A percentile compares a stretch with the other conserved stretches of the same genome.
phyloP scores from a whole-genome alignment of 192 early-diverging fungal genomes.

The Borealophlyctis nickersoniae region DNA sequence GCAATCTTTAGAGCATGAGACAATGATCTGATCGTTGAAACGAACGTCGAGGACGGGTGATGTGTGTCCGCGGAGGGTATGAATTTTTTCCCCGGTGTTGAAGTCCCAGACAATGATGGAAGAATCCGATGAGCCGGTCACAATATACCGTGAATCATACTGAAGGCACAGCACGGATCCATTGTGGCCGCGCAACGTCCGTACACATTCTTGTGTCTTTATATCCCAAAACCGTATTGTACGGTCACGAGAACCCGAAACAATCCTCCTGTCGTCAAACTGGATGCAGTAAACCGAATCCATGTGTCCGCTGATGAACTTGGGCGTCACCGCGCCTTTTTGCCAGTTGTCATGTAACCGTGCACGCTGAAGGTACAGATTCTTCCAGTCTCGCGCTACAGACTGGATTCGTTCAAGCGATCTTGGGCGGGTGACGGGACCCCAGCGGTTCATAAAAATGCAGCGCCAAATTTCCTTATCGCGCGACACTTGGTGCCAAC shows the following conservation, averaged over 20 bases:
- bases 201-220: slow-evolving; percentile 16
- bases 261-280: slow-evolving; percentile 38
- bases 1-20: slow-evolving; percentile 91
- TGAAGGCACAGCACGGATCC: slow-evolving; percentile 58
- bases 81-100: slow-evolving; percentile 38
- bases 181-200: slow-evolving; percentile 38
- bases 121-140: slow-evolving; percentile 51
- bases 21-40: slow-evolving; percentile 68
- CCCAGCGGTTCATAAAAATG: slow-evolving; percentile 30
- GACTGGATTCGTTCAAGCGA: background rate
- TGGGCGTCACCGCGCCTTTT: slow-evolving; percentile 22
- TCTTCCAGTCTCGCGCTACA: slow-evolving; percentile 28
- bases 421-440: background rate
- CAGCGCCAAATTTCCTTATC: slow-evolving; percentile 45
- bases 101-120: slow-evolving; percentile 59
- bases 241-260: slow-evolving; percentile 48
- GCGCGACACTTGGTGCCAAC: slow-evolving; percentile 32
- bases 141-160: slow-evolving; percentile 44
- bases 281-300: slow-evolving; percentile 62
- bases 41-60: slow-evolving; percentile 83
- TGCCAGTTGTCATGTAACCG: slow-evolving; percentile 45
- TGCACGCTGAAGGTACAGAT: slow-evolving; percentile 36
- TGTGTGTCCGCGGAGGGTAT: slow-evolving; percentile 68
- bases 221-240: slow-evolving; percentile 50
- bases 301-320: slow-evolving; percentile 41